These are phyloP conservation scores for Cryptococcus depauperatus DNA, from an alignment of 1,284 basidiomycete species.

Conservation along the genomic window DNA sequence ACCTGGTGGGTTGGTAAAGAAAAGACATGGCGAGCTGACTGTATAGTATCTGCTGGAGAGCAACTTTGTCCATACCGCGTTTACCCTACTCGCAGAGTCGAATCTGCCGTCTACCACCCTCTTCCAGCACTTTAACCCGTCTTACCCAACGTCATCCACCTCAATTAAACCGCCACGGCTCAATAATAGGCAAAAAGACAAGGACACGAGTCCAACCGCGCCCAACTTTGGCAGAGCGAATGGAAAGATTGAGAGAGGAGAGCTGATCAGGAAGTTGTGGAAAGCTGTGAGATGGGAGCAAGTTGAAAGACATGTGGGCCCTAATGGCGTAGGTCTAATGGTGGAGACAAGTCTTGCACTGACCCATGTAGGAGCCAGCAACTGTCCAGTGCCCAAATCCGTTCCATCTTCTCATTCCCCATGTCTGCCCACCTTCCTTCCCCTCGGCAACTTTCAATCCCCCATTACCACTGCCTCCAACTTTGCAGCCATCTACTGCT, in stretches of 20 bases:
- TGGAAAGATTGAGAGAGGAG: slow-evolving; percentile 31
- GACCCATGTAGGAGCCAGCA: slow-evolving; percentile 16
- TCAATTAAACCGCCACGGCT: slow-evolving; percentile 11
- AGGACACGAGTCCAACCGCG: slow-evolving; percentile 6
- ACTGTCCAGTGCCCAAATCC: slow-evolving; percentile 28
- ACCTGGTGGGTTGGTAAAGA: slow-evolving; percentile 26
- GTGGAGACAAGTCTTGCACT: not conserved
- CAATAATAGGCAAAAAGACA: slow-evolving; percentile 7
- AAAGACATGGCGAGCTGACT: too few species aligned
- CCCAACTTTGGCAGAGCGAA: slow-evolving; percentile 22
- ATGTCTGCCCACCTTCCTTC: slow-evolving; percentile 25
- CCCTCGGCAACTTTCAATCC: slow-evolving; percentile 26
- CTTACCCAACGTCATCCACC: slow-evolving; percentile 13
- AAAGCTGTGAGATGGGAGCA: slow-evolving; percentile 41
- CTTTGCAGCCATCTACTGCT: slow-evolving; percentile 4
- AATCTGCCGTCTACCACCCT: slow-evolving; percentile 31
- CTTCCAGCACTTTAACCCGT: slow-evolving; percentile 38
- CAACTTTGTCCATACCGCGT: slow-evolving; percentile 41
- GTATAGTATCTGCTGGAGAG: slow-evolving; percentile 41
- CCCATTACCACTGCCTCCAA: slow-evolving; percentile 15
- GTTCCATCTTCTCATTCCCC: slow-evolving; percentile 36
- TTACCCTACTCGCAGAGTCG: slow-evolving; percentile 36
- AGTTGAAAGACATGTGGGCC: slow-evolving; percentile 32
- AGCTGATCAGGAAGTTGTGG: slow-evolving; percentile 39
- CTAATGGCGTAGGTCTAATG: slow-evolving; percentile 21